Evolutionary conservation across 1,139 yeast genomes (phyloP).

Genomic region (Sugiyamaella neomexicana): DNA sequence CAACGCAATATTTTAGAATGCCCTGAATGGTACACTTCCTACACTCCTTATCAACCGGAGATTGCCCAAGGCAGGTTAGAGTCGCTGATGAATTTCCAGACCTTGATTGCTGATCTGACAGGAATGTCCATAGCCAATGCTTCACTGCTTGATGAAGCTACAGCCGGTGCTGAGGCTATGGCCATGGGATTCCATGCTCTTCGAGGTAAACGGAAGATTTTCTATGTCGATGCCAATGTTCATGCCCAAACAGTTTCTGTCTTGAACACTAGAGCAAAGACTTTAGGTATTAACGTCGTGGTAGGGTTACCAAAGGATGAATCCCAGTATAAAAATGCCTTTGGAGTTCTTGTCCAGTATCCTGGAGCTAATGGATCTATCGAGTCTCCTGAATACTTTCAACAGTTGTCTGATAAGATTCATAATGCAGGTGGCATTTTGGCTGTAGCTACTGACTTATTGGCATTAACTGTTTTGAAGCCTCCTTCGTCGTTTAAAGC

Average conservation of each 20-base stretch:
- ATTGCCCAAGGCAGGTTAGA: slow-evolving; percentile 96
- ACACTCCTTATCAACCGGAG: slow-evolving; percentile 98
- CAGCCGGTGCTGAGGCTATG: slow-evolving; percentile 99
- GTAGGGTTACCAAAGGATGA: slow-evolving; percentile 59
- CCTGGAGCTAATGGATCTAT: slow-evolving; percentile 87
- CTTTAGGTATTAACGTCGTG: slow-evolving; percentile 66
- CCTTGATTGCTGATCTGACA: slow-evolving; percentile 82
- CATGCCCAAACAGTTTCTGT: slow-evolving; percentile 89
- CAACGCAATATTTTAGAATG: slow-evolving; percentile 88
- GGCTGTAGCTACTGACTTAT: slow-evolving; percentile 83
- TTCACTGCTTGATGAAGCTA: slow-evolving; percentile 90
- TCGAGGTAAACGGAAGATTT: slow-evolving; percentile 66
- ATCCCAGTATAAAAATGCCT: slow-evolving; percentile 48
- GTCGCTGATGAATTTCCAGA: slow-evolving; percentile 85
- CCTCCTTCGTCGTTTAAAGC: slow-evolving; percentile 89
- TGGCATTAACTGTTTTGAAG: slow-evolving; percentile 80
- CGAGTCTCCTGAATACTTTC: slow-evolving; percentile 43
- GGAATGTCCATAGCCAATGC: slow-evolving; percentile 94
- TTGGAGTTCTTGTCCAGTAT: slow-evolving; percentile 87
- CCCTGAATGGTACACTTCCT: slow-evolving; percentile 98
- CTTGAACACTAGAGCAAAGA: slow-evolving; percentile 72
- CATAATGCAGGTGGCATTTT: slow-evolving; percentile 75
- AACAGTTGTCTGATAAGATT: slow-evolving; percentile 58
- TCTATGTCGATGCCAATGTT: slow-evolving; percentile 70
- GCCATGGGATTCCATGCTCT: slow-evolving; percentile 69